Percentiles rank a stretch among this genome's conserved stretches.
Evolutionary conservation across 352 stramenopile species (phyloP).

Genomic region (Phytophthora kernoviae): DNA sequence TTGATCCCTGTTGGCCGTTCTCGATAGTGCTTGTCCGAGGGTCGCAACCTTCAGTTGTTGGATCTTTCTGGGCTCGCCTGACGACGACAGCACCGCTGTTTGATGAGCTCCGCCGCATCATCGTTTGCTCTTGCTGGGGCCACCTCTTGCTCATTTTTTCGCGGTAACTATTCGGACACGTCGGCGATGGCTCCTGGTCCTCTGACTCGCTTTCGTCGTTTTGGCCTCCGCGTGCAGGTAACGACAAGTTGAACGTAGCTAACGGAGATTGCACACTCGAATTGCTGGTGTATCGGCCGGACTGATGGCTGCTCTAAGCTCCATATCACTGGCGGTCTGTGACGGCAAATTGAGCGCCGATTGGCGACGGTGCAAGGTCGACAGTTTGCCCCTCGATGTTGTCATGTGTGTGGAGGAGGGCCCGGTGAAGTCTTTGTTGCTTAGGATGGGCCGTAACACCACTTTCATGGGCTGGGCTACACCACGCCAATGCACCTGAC

Average conservation of each 20-base stretch:
- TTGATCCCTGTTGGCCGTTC: constrained; percentile 12
- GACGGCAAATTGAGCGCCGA: constrained; percentile 43
- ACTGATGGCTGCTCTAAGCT: constrained; percentile 1
- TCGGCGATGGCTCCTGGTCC: constrained; percentile 33
- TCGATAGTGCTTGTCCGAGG: constrained; percentile 1
- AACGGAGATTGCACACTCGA: constrained; percentile 18
- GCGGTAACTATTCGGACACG: constrained; percentile 19
- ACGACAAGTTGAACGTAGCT: constrained; percentile 2
- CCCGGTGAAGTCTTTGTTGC: constrained; percentile 4
- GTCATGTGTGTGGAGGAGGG: constrained; percentile 28
- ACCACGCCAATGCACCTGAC: constrained; percentile 21
- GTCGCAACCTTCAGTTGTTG: constrained; percentile 17
- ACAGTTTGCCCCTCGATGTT: constrained; percentile 44
- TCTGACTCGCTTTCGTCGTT: constrained; percentile 23
- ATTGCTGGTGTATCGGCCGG: background rate
- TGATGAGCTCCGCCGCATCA: background rate
- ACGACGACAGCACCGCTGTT: background rate
- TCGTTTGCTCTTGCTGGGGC: background rate
- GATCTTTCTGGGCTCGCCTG: constrained; percentile 14
- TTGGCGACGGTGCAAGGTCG: constrained; percentile 47
- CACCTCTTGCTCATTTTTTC: constrained; percentile 26
- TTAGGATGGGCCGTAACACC: constrained; percentile 6
- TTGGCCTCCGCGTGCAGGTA: constrained; percentile 1
- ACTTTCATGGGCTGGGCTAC: constrained; percentile 15
- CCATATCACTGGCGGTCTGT: constrained; percentile 1